These are phyloP conservation scores for Shiraia bambusicola DNA, from an alignment of 2,329 filamentous ascomycete genomes.

Conservation along the genomic window DNA sequence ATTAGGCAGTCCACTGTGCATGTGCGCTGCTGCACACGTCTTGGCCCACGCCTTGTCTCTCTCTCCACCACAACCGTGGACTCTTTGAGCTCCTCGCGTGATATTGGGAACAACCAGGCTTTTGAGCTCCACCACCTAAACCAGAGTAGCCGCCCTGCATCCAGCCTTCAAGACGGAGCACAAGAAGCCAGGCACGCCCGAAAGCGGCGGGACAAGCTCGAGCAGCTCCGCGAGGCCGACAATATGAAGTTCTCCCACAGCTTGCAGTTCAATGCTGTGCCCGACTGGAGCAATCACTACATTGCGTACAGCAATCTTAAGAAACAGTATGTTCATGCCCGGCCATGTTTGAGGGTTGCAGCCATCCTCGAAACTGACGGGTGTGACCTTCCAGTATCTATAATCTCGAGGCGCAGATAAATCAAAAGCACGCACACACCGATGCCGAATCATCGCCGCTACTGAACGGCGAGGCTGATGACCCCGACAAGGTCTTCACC, in stretches of 20 bases:
- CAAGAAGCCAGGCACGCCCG: constrained; percentile 30
- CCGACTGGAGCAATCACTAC: constrained; percentile 98
- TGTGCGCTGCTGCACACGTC: background rate
- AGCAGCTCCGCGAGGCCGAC: constrained; percentile 70
- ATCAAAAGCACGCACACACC: constrained; percentile 58
- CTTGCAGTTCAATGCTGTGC: constrained; percentile 98
- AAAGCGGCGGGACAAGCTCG: constrained; percentile 64
- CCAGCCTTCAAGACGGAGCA: constrained; percentile 1
- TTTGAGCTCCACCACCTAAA: constrained; percentile 38
- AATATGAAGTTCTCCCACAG: constrained; percentile 99
- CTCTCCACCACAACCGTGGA: constrained; percentile 29
- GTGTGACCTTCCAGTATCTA: constrained; percentile 69
- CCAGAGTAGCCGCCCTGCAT: constrained; percentile 2
- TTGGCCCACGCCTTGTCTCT: background rate
- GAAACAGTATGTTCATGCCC: constrained; percentile 71
- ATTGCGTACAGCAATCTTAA: constrained; percentile 98
- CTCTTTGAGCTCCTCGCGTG: constrained; percentile 19
- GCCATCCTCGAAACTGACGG: constrained; percentile 26
- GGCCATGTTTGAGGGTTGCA: too few relatives aligned
- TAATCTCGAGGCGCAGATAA: constrained; percentile 81
- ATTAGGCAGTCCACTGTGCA: constrained; percentile 7
- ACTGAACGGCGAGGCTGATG: constrained; percentile 62
- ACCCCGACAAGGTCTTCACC: constrained; percentile 80
- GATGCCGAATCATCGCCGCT: constrained; percentile 87
- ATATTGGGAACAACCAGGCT: constrained; percentile 20